Evolutionary conservation across 768 basidiomycete genomes (phyloP).

Genomic region (Trametes coccinea): DNA sequence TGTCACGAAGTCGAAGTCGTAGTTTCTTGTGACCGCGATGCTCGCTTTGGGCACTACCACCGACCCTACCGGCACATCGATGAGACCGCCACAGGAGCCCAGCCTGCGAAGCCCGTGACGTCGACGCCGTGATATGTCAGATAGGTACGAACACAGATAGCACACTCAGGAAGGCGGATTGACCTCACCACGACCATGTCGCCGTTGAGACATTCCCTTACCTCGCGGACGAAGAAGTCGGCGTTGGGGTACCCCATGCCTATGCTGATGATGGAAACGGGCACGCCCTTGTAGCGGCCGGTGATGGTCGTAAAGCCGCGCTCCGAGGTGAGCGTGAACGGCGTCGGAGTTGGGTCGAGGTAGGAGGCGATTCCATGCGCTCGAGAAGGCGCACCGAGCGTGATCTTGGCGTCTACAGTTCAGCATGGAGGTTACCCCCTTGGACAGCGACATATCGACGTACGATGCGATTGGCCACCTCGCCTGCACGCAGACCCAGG

Average conservation of each 20-base stretch:
- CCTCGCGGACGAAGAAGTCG: slow-evolving; percentile 85
- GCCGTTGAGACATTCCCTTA: slow-evolving; percentile 69
- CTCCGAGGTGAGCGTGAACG: slow-evolving; percentile 67
- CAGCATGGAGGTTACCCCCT: slow-evolving; percentile 9
- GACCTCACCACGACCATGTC: slow-evolving; percentile 56
- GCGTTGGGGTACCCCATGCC: slow-evolving; percentile 84
- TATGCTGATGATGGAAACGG: slow-evolving; percentile 74
- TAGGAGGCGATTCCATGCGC: slow-evolving; percentile 58
- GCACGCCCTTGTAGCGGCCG: slow-evolving; percentile 47
- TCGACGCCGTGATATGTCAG: slow-evolving; percentile 12
- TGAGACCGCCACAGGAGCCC: slow-evolving; percentile 78
- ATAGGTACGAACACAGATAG: neutral
- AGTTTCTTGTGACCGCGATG: slow-evolving; percentile 69
- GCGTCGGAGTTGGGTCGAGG: slow-evolving; percentile 59
- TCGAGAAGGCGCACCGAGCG: slow-evolving; percentile 73
- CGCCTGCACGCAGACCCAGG: slow-evolving; percentile 70
- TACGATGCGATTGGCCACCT: slow-evolving; percentile 82
- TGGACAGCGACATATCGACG: slow-evolving; percentile 23
- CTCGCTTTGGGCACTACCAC: slow-evolving; percentile 71
- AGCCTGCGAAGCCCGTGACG: slow-evolving; percentile 45
- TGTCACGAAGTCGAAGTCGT: slow-evolving; percentile 71
- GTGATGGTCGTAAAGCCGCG: slow-evolving; percentile 62
- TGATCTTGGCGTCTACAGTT: slow-evolving; percentile 46
- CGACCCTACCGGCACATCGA: slow-evolving; percentile 70
- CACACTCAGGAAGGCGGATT: slow-evolving; percentile 11